Evolutionary conservation across 768 basidiomycete genomes (phyloP), one percentile per base, ranked within the genome.

Genomic region (Leccinellum rugosiceps): DNA sequence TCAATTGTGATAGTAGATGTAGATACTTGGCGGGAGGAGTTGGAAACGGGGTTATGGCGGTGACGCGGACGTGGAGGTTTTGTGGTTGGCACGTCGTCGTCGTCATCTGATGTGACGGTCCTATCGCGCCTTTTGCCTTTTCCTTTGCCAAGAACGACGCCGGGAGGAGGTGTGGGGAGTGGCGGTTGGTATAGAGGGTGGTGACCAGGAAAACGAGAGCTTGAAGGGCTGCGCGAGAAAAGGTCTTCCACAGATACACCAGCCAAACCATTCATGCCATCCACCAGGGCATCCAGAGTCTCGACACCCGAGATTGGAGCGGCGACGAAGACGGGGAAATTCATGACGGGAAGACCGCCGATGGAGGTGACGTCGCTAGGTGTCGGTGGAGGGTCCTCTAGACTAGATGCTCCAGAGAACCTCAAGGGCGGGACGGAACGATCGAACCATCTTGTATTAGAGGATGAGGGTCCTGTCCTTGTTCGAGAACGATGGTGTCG

Each of bases 201-300:
- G 61, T 86, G 83, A 47, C 78, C 77, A 8, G 80, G 76, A 62
- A 84, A 83, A 58, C 84, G 79, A 15, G 83, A 79, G 65, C 69
- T 75, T 30, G 81, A 78, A 14, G 78, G 61, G 52, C 75, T 73
- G 45, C 63, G 75, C 52, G 65, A 76, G 60, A 82, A 76, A 53
- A 83, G 71, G 60, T 85, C 79, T 55, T 89, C 85, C 45, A 79
- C 81, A 34, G 72, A 77, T 28, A 70, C 69, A 26, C 87, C 87
- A 64, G 92, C 92, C 88, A 94, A 87, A 11, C 87, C 88, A 66
- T 93, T 94, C 92, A 94, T 93, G 9, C 88, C 89, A 62, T 92
- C 91, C 7, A 94, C 92, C 53, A 94, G 72, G 13, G 92, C 92
- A 68, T 94, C 92, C 85, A 94, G 88, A 9, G 84, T 85, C 74